A percentile compares a stretch with the other conserved stretches of the same genome.
phyloP scores from a whole-genome alignment of 257 asterid species.

The Solanum bulbocastanum region DNA sequence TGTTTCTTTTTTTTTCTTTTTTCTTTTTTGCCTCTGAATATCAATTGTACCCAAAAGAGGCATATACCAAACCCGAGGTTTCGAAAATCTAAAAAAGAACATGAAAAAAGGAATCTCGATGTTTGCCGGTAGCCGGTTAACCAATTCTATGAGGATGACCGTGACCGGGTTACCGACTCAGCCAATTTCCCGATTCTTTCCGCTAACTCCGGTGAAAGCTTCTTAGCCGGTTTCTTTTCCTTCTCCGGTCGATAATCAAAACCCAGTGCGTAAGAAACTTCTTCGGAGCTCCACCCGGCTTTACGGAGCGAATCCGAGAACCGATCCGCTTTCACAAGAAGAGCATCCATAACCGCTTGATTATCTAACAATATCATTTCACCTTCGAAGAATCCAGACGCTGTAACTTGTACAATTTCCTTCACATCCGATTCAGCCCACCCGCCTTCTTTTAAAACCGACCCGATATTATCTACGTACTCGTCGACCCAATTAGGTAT shows the following conservation, averaged over 20 bases:
- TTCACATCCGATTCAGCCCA: constrained; percentile 90
- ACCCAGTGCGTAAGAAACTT: constrained; percentile 78
- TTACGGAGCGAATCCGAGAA: constrained; percentile 73
- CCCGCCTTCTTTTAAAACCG: constrained; percentile 72
- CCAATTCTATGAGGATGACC: constrained; percentile 32
- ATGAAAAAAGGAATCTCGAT: constrained; percentile 36
- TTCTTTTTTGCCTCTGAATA: constrained; percentile 5
- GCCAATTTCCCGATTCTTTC: constrained; percentile 75
- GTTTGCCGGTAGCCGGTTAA: constrained; percentile 22
- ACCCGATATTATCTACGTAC: constrained; percentile 69
- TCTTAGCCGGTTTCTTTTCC: constrained; percentile 52
- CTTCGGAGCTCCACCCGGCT: constrained; percentile 97
- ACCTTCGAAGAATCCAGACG: constrained; percentile 74
- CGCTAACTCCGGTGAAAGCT: constrained; percentile 64
- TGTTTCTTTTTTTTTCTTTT: neutral
- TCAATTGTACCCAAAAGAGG: constrained; percentile 19
- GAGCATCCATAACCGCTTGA: constrained; percentile 75
- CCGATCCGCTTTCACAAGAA: constrained; percentile 79
- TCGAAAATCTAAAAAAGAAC: constrained; percentile 19
- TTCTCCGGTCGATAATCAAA: constrained; percentile 71
- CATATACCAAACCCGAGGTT: constrained; percentile 39
- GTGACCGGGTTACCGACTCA: constrained; percentile 49
- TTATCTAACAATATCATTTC: constrained; percentile 83
- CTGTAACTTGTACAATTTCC: constrained; percentile 69
- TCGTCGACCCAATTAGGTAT: constrained; percentile 82